Conservation (phyloP, 2,329 filamentous ascomycete species). For the Arthrobotrys sinensis region DNA sequence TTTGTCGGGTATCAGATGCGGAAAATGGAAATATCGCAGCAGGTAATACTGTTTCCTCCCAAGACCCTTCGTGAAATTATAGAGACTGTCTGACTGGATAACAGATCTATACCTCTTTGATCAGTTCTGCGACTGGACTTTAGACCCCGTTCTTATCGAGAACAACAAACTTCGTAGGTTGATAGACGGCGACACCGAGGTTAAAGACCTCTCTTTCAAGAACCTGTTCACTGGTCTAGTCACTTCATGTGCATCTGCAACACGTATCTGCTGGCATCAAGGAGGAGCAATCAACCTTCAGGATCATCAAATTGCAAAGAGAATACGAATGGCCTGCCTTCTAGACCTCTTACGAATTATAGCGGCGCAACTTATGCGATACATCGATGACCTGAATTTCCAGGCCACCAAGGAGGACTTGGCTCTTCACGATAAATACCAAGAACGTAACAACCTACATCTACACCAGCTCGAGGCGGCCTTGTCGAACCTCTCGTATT, state of each 20-base stretch:
- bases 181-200: not conserved
- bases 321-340: conserved; percentile 2
- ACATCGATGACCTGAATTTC: conserved; percentile 11
- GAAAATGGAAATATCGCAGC: not conserved
- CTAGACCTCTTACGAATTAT: not conserved
- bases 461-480: not conserved
- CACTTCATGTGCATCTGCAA: not conserved
- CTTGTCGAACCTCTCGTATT: not conserved
- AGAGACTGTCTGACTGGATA: not conserved
- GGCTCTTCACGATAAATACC: not conserved
- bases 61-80: not conserved
- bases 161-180: not conserved
- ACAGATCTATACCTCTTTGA: conserved; percentile 1
- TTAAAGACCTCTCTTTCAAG: not conserved
- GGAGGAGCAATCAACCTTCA: not conserved
- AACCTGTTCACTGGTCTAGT: not conserved
- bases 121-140: not conserved
- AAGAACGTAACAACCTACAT: not conserved
- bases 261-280: not conserved
- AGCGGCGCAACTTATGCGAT: not conserved
- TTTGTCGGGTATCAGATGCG: not conserved
- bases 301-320: conserved; percentile 4
- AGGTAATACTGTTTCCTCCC: not conserved
- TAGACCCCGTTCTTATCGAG: not conserved
- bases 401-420: not conserved